Evolutionary conservation across 768 basidiomycete genomes (phyloP), one percentile per base, ranked within the genome.

Genomic region (Rhizopogon roseolus): DNA sequence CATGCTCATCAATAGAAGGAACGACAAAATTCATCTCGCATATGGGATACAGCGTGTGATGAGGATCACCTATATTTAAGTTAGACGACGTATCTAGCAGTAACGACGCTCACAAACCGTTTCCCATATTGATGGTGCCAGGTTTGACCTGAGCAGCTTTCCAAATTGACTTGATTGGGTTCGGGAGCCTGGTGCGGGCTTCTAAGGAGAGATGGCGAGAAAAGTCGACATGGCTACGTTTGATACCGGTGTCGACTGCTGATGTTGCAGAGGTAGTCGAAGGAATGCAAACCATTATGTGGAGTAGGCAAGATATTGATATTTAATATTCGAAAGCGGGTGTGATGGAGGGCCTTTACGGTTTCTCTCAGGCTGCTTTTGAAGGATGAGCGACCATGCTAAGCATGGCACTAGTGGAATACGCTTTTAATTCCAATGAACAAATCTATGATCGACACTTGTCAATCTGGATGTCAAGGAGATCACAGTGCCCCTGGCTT

Each of bases 161-260:
- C 68, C 71, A 71, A 13, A 72, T 71, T 25, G 71, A 42, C 52
- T 72, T 72, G 57, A 72, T 72, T 7, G 71, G 67, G 42, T 72
- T 72, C 2, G 71, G 68, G 4, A 66, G 66, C 36, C 72, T 59
- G 1, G 63, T 61, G 28, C 63, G 62, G 22, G 72, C 65, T 51
- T 72, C 71, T n/a, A 58, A 54, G 2, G 71, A 72, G 45, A 72
- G 54, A 50, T 72, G 71, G 19, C 70, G 71, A 8, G 63, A 62
- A 3, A 70, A 52, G 44, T 68, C 67, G 16, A 63, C 63, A 49
- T 59, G 66, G 29, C 64, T 64, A 49, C 59, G 61, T 49, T 70
- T 70, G 10, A 54, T 54, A 7, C 58, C 9, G 13, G 55, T 29
- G 10, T 59, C 62, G 9, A 25, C 46, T 28, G 29, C 29, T 45